These are phyloP conservation scores for Penicillium salamii DNA, from an alignment of 495 filamentous ascomycete genomes.

Conservation along the genomic window DNA sequence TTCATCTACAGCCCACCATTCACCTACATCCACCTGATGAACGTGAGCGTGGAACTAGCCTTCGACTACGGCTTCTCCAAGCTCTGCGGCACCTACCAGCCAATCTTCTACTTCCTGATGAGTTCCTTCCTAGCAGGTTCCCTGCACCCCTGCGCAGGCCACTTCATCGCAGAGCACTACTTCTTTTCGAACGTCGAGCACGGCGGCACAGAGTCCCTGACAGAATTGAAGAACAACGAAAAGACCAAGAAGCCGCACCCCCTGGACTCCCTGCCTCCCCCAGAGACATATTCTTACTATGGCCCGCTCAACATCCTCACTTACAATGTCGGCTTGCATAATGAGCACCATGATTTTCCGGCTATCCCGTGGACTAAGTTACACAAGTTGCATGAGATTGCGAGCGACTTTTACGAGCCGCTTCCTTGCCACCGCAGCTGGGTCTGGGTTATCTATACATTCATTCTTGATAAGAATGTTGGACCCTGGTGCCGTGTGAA, in stretches of 20 bases:
- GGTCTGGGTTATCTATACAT: conserved; percentile 91
- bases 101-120: conserved; percentile 74
- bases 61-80: conserved; percentile 74
- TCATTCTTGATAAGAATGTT: conserved; percentile 84
- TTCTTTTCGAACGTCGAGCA: conserved; percentile 73
- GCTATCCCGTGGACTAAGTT: conserved; percentile 92
- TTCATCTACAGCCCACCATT: conserved; percentile 86
- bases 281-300: conserved; percentile 99
- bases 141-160: conserved; percentile 91
- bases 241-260: conserved; percentile 35
- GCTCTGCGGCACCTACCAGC: conserved; percentile 48
- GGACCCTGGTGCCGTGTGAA: conserved; percentile 92
- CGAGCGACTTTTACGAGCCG: conserved; percentile 87
- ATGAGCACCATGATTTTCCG: conserved; percentile 98
- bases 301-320: conserved; percentile 87
- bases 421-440: conserved; percentile 87
- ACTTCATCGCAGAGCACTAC: conserved; percentile 99
- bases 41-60: conserved; percentile 68
- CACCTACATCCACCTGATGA: conserved; percentile 79
- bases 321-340: conserved; percentile 96
- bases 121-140: conserved; percentile 91
- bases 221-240: conserved; percentile 29
- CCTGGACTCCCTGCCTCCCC: conserved; percentile 54
- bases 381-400: conserved; percentile 70
- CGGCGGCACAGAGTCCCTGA: conserved; percentile 55